Conservation (phyloP, 306 rosid species). For the Trichosanthes cucumerina region DNA sequence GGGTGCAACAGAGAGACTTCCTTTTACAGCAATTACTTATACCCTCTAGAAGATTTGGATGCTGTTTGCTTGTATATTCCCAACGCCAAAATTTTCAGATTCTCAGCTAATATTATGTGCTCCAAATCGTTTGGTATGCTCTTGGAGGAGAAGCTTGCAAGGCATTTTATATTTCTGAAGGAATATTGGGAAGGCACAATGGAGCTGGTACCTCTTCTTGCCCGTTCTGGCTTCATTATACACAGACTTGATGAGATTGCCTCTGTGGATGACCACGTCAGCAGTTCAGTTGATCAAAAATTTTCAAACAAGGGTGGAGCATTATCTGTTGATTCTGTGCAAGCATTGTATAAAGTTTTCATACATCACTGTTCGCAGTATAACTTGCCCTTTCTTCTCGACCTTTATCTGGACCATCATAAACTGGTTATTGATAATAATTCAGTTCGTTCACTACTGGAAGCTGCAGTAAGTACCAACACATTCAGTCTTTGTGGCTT, state of each 20-base stretch:
- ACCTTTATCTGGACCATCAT: constrained; percentile 76
- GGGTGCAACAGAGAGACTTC: constrained; percentile 43
- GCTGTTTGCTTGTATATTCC: constrained; percentile 62
- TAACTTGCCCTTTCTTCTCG: constrained; percentile 81
- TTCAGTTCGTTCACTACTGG: constrained; percentile 57
- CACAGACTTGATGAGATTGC: constrained; percentile 22
- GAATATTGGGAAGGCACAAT: constrained; percentile 84
- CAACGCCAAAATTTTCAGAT: constrained; percentile 49
- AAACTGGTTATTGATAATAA: constrained; percentile 41
- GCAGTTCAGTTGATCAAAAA: constrained; percentile 29
- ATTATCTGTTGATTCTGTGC: constrained; percentile 24
- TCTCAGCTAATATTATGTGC: constrained; percentile 38
- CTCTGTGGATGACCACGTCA: constrained; percentile 32
- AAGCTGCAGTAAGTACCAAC: constrained; percentile 72
- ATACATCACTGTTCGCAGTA: constrained; percentile 55
- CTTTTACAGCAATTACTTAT: constrained; percentile 45
- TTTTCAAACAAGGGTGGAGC: constrained; percentile 17
- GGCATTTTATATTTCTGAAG: constrained; percentile 61
- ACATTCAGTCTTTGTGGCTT: constrained; percentile 18
- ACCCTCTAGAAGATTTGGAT: constrained; percentile 77
- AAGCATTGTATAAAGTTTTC: constrained; percentile 62
- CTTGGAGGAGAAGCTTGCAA: constrained; percentile 69
- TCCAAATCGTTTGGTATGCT: constrained; percentile 71
- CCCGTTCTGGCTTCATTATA: constrained; percentile 67
- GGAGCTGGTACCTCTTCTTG: constrained; percentile 58